phyloP scores from a whole-genome alignment of 169 alveolate species.

The Plasmodium yoelii region DNA sequence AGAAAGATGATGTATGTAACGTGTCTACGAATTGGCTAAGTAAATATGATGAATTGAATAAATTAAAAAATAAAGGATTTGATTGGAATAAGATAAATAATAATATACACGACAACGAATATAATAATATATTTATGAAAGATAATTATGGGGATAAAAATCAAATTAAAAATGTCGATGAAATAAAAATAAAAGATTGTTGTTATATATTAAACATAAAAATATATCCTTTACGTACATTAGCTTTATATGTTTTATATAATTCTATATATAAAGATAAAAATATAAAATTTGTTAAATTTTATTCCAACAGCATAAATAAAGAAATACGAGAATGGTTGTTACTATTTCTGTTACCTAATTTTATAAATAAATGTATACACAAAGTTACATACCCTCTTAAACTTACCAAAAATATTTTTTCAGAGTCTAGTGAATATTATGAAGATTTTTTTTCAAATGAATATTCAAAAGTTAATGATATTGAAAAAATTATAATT shows the following conservation, averaged over 20 bases:
- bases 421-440: conserved; percentile 54
- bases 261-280: conserved; percentile 52
- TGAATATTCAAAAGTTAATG: conserved; percentile 70
- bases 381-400: conserved; percentile 73
- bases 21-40: neutral
- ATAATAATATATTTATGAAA: neutral
- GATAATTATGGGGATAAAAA: conserved; percentile 12
- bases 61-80: neutral
- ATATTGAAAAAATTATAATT: conserved; percentile 61
- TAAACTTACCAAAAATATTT: conserved; percentile 54
- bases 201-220: conserved; percentile 41
- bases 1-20: neutral
- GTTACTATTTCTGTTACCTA: conserved; percentile 51
- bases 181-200: conserved; percentile 57
- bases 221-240: conserved; percentile 64
- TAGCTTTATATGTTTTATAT: conserved; percentile 40
- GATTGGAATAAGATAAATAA: neutral
- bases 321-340: conserved; percentile 65
- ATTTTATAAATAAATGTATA: conserved; percentile 54
- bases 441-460: conserved; percentile 75
- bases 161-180: conserved; percentile 27
- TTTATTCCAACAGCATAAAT: conserved; percentile 54
- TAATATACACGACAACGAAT: neutral
- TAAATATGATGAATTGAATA: conserved; percentile 18
- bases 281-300: conserved; percentile 30